Base-by-base conservation (phyloP, 495 filamentous ascomycete species). In the Xylaria nigripes region DNA sequence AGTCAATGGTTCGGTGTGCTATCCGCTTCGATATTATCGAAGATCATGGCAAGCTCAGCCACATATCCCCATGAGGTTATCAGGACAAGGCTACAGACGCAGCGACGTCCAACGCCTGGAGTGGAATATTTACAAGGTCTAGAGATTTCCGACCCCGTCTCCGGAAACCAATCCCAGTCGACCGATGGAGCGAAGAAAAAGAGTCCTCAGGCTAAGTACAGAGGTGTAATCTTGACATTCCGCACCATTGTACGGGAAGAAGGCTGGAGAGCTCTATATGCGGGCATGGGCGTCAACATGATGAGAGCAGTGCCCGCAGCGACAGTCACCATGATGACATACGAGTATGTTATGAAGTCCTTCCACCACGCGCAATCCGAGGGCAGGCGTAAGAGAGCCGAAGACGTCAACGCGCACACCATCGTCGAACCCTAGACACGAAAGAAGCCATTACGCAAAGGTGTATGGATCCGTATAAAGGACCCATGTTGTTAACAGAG, bases 1-100 rank as follows among this genome's bases (percentile, higher is more conserved):
- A 61, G 64, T 27, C 71, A 76, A 23, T 76, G 72, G 71, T 73
- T 82, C 6, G 90, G 91, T 19, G 86, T 96, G 42, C 76, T 91
- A 3, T 77, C 82, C 15, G 93, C 94, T 9, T 95, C 90, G n/a
- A 88, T 96, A 60, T 71, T 97, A 38, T 95, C 89, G 67, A 99
- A 99, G 68, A 79, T 96, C 51, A 85, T 93, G 64, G 93, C 93
- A 7, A 96, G 91, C 64, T 90, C 87, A 15, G 86, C 92, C 16
- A 99, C 93, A 21, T 99, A 99, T 64, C 93, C 93, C 0, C 93
- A 99, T 68, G 93, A 99, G 68, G 93, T 99, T 13, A 83, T 96
- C 34, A 82, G 89, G 42, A 99, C 89, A 21, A 78, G 89, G 55
- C 75, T 95, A 47, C 94, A 95, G 69, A 96, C 88, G 5, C 93